These are phyloP conservation scores for Monosporascus sp. DNA, from an alignment of 2,329 filamentous ascomycete genomes.

Conservation along the genomic window DNA sequence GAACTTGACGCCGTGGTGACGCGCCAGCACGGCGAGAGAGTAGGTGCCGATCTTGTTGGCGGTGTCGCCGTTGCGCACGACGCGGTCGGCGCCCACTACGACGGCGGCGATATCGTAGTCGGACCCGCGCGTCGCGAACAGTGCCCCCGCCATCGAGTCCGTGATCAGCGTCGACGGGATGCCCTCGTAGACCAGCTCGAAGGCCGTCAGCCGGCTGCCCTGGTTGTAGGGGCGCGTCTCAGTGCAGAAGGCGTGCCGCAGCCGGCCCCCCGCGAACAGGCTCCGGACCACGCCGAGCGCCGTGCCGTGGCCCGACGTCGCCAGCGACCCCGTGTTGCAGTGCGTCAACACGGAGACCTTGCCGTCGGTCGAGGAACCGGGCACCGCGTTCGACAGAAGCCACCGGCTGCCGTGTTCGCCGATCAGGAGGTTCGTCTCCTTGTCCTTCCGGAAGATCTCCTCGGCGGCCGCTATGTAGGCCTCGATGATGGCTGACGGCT, in stretches of 20 bases:
- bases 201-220: conserved; percentile 88
- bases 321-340: conserved; percentile 95
- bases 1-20: conserved; percentile 85
- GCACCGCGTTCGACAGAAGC: conserved; percentile 58
- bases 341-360: conserved; percentile 84
- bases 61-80: conserved; percentile 94
- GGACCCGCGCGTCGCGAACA: conserved; percentile 62
- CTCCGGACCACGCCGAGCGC: conserved; percentile 90
- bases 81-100: conserved; percentile 89
- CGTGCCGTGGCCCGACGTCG: conserved; percentile 96
- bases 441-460: conserved; percentile 79
- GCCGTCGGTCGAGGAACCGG: conserved; percentile 29
- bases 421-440: conserved; percentile 81
- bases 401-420: conserved; percentile 79
- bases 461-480: conserved; percentile 79
- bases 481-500: conserved; percentile 51
- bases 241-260: conserved; percentile 88
- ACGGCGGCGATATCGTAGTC: conserved; percentile 73
- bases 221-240: conserved; percentile 98
- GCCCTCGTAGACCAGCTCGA: conserved; percentile 88
- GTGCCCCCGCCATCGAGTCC: conserved; percentile 90
- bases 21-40: conserved; percentile 82
- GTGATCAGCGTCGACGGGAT: conserved; percentile 91
- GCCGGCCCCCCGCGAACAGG: conserved; percentile 57
- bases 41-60: conserved; percentile 99